Conservation (phyloP, 78 protist species). For the Isochrysis galbana region DNA sequence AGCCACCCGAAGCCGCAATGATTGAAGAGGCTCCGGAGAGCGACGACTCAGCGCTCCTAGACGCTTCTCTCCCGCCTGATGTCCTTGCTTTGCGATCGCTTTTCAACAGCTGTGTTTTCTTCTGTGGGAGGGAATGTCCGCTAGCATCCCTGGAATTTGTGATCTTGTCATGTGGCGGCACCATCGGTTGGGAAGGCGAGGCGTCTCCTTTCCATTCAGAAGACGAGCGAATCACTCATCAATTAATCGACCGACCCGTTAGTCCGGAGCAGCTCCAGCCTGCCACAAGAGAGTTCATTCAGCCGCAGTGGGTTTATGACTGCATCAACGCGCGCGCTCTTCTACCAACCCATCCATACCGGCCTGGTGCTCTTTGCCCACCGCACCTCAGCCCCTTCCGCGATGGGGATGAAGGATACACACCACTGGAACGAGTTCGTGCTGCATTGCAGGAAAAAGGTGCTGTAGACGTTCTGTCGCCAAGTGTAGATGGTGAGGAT, state of each 20-base stretch:
- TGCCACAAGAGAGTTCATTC: constrained; percentile 7
- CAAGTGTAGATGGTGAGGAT: not conserved
- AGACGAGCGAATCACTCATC: constrained; percentile 31
- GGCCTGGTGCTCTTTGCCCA: constrained; percentile 24
- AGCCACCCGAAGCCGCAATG: no score
- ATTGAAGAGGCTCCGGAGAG: no score
- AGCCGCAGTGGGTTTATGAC: constrained; percentile 68
- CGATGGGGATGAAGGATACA: constrained; percentile 53
- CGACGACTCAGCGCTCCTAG: not conserved
- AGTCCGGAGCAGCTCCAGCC: not conserved
- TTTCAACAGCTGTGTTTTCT: constrained; percentile 40
- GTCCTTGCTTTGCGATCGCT: not conserved
- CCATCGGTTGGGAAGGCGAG: constrained; percentile 38
- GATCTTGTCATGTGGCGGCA: constrained; percentile 74
- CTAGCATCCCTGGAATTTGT: constrained; percentile 63
- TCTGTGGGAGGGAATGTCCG: constrained; percentile 75
- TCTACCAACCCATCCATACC: constrained; percentile 31
- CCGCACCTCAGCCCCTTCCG: constrained; percentile 95
- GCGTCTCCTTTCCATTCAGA: not conserved
- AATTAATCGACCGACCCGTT: not conserved
- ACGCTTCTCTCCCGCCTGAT: not conserved
- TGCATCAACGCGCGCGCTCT: constrained; percentile 29
- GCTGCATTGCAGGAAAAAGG: no score
- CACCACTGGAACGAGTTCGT: constrained; percentile 18
- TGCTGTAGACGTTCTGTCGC: no score